A percentile compares a stretch with the other conserved stretches of the same genome.
These are phyloP conservation scores for Collybia sordida DNA, from an alignment of 768 basidiomycete genomes.

Conservation along the genomic window DNA sequence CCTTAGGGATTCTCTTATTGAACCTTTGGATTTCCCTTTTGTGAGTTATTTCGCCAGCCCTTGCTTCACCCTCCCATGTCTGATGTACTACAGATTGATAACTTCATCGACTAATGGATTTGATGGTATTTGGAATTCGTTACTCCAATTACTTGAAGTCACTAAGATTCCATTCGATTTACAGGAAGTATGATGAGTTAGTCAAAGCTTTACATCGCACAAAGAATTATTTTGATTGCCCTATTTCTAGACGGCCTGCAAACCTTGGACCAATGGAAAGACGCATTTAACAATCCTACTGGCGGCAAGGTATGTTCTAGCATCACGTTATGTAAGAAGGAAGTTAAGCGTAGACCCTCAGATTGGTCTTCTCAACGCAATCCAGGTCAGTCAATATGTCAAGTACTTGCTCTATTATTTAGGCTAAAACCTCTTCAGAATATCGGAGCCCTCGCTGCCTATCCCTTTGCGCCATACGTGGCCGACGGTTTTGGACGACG, in stretches of 20 bases:
- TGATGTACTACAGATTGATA: slow-evolving; percentile 38
- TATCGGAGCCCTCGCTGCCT: slow-evolving; percentile 58
- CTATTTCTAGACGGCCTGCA: slow-evolving; percentile 48
- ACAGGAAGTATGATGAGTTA: slow-evolving; percentile 58
- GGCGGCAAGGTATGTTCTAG: slow-evolving; percentile 31
- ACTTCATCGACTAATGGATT: slow-evolving; percentile 65
- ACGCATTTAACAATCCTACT: slow-evolving; percentile 49
- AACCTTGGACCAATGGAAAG: slow-evolving; percentile 53
- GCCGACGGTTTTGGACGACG: slow-evolving; percentile 65
- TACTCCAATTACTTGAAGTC: background rate
- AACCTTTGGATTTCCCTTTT: slow-evolving; percentile 58
- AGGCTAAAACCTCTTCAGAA: slow-evolving; percentile 34
- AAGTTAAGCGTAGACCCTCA: slow-evolving; percentile 3
- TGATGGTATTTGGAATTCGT: slow-evolving; percentile 40
- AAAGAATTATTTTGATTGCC: background rate
- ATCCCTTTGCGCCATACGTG: slow-evolving; percentile 61
- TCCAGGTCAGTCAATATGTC: slow-evolving; percentile 42
- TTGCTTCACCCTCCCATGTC: background rate
- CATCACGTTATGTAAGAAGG: background rate
- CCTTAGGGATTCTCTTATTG: slow-evolving; percentile 43
- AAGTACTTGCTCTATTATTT: background rate
- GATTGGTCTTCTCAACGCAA: slow-evolving; percentile 61
- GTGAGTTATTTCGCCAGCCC: slow-evolving; percentile 28
- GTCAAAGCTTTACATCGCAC: slow-evolving; percentile 10
- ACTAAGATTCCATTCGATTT: background rate